These are phyloP conservation scores for Dendrostoma leiphaemia DNA, from an alignment of 2,329 filamentous ascomycete genomes.

Conservation along the genomic window DNA sequence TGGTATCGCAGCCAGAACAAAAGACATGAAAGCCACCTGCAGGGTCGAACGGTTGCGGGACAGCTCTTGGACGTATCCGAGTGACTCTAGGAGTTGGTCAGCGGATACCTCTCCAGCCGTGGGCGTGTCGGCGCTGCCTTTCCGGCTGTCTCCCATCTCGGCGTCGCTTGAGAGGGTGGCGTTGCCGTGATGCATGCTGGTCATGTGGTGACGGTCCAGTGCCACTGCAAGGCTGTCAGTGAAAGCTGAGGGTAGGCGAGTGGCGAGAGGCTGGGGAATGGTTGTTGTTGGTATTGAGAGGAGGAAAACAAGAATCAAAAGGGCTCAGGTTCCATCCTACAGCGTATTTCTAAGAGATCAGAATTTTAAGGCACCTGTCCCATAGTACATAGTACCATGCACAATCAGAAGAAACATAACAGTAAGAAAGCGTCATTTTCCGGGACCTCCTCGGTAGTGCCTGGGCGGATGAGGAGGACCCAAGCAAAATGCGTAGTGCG, in stretches of 20 bases:
- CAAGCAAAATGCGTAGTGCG: background rate
- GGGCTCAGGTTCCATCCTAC: background rate
- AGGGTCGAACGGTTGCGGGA: slow-evolving; percentile 63
- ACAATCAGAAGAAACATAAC: background rate
- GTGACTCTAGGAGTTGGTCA: slow-evolving; percentile 60
- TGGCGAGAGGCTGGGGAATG: background rate
- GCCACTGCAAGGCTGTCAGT: background rate
- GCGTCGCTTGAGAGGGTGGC: slow-evolving; percentile 6
- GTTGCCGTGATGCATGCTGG: slow-evolving; percentile 16
- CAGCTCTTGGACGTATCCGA: slow-evolving; percentile 67
- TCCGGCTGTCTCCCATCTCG: slow-evolving; percentile 2
- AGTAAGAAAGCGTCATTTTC: background rate
- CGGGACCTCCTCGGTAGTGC: background rate
- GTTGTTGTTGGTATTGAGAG: background rate
- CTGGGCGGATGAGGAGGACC: background rate
- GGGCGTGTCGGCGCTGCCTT: slow-evolving; percentile 16
- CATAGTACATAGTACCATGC: no score
- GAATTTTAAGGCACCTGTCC: background rate
- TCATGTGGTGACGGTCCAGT: background rate
- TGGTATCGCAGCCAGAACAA: slow-evolving; percentile 71
- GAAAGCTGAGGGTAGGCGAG: background rate
- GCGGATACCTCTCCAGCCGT: slow-evolving; percentile 42
- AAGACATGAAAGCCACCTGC: slow-evolving; percentile 74
- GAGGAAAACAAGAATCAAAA: background rate
- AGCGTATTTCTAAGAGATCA: background rate